Conservation (phyloP, 2,329 filamentous ascomycete species). For the Alternaria sp. region DNA sequence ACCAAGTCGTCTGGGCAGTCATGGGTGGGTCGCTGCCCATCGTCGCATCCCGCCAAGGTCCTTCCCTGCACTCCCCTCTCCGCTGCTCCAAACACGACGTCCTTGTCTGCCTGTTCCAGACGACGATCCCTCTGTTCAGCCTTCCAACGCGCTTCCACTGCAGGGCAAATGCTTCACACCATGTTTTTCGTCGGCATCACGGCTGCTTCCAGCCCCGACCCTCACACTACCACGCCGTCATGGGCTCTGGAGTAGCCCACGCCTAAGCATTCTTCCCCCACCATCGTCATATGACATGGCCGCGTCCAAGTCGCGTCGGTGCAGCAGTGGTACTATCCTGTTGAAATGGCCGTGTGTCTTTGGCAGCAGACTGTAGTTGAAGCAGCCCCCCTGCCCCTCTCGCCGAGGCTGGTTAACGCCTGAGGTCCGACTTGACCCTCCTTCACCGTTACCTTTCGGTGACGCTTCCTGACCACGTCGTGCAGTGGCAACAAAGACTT, state of each 20-base stretch:
- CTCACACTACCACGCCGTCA: constrained; percentile 2
- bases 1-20: constrained; percentile 13
- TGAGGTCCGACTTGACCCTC: background rate
- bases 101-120: background rate
- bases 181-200: constrained; percentile 13
- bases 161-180: background rate
- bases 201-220: constrained; percentile 11
- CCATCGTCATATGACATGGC: constrained; percentile 3
- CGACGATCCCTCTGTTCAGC: background rate
- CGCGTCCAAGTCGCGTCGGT: constrained; percentile 9
- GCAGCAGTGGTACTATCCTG: background rate
- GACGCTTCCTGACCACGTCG: background rate
- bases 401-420: no score
- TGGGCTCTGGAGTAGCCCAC: constrained; percentile 6
- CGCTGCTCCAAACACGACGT: constrained; percentile 4
- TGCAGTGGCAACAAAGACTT: background rate
- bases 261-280: constrained; percentile 2
- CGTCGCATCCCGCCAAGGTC: constrained; percentile 15
- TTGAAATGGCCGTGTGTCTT: background rate
- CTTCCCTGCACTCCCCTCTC: background rate
- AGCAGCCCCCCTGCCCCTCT: no score
- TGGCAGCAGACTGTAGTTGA: background rate
- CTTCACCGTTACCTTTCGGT: background rate
- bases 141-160: constrained; percentile 5
- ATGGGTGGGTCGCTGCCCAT: constrained; percentile 13